Conservation (phyloP, 1,284 basidiomycete species). For the Meira nashicola region DNA sequence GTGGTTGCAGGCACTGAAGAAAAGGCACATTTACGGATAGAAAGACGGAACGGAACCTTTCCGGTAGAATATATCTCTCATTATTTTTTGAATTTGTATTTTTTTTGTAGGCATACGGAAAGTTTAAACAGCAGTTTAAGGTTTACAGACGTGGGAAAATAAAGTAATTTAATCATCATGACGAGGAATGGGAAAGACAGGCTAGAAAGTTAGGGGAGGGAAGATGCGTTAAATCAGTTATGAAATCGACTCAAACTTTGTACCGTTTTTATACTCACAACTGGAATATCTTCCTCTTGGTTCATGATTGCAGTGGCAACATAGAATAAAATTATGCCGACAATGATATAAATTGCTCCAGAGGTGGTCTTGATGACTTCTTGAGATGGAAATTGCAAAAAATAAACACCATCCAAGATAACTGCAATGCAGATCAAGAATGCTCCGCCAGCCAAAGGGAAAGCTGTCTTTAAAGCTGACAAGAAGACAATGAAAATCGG, state of each 20-base stretch:
- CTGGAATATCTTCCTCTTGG: slow-evolving; percentile 8
- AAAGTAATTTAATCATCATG: slow-evolving; percentile 4
- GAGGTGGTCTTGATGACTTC: neutral
- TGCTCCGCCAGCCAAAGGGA: slow-evolving; percentile 18
- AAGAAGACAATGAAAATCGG: slow-evolving; percentile 30
- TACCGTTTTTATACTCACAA: too few relatives aligned
- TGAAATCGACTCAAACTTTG: neutral
- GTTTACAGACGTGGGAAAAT: too few relatives aligned
- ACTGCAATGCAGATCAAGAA: slow-evolving; percentile 25
- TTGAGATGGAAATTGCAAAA: neutral
- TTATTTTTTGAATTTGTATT: too few relatives aligned
- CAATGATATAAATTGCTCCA: neutral
- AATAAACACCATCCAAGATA: slow-evolving; percentile 11
- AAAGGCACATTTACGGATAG: too few relatives aligned
- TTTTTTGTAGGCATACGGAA: too few relatives aligned
- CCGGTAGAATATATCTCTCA: too few relatives aligned
- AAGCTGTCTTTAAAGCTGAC: slow-evolving; percentile 23
- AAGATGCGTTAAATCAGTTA: neutral
- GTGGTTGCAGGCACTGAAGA: too few relatives aligned
- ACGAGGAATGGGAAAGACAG: slow-evolving; percentile 3
- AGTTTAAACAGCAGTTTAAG: too few relatives aligned
- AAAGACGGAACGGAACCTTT: too few relatives aligned
- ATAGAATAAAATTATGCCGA: slow-evolving; percentile 9
- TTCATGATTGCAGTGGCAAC: slow-evolving; percentile 5
- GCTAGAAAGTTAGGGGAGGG: neutral